Evolutionary conservation across 2,329 filamentous ascomycete genomes (phyloP), one percentile per base, ranked within the genome.

Genomic region (Helotiales sp.): DNA sequence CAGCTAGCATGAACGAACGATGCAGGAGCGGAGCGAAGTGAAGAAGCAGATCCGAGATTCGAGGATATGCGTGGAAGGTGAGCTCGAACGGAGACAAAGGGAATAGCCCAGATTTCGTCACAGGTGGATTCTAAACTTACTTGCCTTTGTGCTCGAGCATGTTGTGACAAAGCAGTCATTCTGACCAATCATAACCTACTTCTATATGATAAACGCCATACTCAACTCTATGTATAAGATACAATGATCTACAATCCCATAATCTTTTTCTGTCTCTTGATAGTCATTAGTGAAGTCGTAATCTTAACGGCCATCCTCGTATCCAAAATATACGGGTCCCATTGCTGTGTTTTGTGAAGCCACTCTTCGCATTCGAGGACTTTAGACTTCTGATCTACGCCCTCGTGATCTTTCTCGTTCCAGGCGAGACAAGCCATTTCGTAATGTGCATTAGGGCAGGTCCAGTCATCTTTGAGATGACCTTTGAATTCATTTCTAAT

Each of bases 391-490:
- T 76, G 72, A 29, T 73, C 68, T 7, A 22, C 51, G 15, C 61
- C 66, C 5, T 63, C 55, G 5, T 71, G 53, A 25, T 71, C 69
- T 29, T 72, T 80, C 67, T 93, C 88, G 57, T 82, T 80, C 93
- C 93, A 99, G 1, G 87, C 77, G 54, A 90, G 84, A 7, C 89
- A 91, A 0, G 86, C 92, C 77, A 95, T 84, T 74, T 99, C 95
- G 73, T 97, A 97, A 64, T 91, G 81, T 1, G 89, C 91, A 0
- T 87, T 84, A 0, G 93, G 90, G 6, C 82, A 77, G 9, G 85
- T 79, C 77, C 89, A 93, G 66, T 89, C 86, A 58, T 93, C 89
- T 57, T 80, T 85, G 1, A 81, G 77, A 0, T 76, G 67, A 2
- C 86, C 87, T 62, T 82, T 86, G 71, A 86, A 85, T 12, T 73